phyloP scores from a whole-genome alignment of 2,329 filamentous ascomycete genomes.

The Nigrograna mackinnonii region DNA sequence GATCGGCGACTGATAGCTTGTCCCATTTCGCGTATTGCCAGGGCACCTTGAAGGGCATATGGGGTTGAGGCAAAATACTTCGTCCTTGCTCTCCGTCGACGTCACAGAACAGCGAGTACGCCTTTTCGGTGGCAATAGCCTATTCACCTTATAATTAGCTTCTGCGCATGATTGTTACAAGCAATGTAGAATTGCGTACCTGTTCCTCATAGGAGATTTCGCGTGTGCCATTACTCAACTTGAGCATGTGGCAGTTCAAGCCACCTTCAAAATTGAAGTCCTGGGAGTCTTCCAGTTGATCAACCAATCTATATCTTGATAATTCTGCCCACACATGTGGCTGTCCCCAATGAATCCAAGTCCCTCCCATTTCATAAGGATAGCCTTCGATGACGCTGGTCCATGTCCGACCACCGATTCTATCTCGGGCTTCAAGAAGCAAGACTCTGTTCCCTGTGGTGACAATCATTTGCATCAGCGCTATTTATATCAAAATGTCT shows the following conservation, averaged over 20 bases:
- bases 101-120: no score
- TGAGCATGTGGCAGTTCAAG: not conserved
- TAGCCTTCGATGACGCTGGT: constrained; percentile 49
- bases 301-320: not conserved
- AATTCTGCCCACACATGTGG: constrained; percentile 32
- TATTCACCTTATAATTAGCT: no score
- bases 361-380: constrained; percentile 54
- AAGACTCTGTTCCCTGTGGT: constrained; percentile 46
- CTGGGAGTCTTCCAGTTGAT: not conserved
- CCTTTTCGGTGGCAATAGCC: no score
- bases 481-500: no score
- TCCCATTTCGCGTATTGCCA: not conserved
- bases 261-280: not conserved
- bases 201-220: not conserved
- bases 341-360: constrained; percentile 51
- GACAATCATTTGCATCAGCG: no score
- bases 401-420: constrained; percentile 55
- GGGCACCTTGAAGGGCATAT: not conserved
- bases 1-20: not conserved
- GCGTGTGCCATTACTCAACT: not conserved
- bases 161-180: no score
- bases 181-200: no score
- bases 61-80: not conserved
- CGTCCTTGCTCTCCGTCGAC: not conserved
- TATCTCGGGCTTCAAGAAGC: constrained; percentile 52